Percentiles rank a stretch among this genome's conserved stretches.
Evolutionary conservation across 495 filamentous ascomycete species (phyloP).

Genomic region (Aspergillus carlsbadensis): DNA sequence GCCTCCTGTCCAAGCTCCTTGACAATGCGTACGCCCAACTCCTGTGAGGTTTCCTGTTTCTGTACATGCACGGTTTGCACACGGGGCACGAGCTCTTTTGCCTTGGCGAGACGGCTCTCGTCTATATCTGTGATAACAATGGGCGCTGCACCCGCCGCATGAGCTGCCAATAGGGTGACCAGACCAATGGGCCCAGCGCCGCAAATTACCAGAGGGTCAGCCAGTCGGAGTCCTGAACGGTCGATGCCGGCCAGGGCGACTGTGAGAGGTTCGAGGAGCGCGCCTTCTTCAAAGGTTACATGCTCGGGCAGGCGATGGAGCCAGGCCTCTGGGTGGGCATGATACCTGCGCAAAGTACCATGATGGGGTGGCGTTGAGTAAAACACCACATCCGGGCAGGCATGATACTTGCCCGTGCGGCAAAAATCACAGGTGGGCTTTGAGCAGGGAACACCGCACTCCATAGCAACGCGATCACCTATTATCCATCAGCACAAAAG

Average conservation of each 20-base stretch:
- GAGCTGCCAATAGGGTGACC: conserved; percentile 50
- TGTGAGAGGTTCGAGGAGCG: conserved; percentile 66
- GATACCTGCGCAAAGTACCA: conserved; percentile 52
- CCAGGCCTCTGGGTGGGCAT: conserved; percentile 56
- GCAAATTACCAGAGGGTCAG: conserved; percentile 58
- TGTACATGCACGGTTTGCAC: conserved; percentile 46
- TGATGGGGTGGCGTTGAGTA: conserved; percentile 52
- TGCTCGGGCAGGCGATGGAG: conserved; percentile 52
- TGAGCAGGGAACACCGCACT: conserved; percentile 66
- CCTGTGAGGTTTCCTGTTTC: conserved; percentile 30
- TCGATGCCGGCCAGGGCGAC: conserved; percentile 66
- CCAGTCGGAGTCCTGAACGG: conserved; percentile 46
- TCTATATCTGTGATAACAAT: conserved; percentile 61
- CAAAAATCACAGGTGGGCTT: conserved; percentile 54
- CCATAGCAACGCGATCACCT: conserved; percentile 68
- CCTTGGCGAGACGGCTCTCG: conserved; percentile 49
- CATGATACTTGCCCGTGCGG: conserved; percentile 63
- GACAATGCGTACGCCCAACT: conserved; percentile 33
- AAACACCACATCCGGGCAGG: conserved; percentile 67
- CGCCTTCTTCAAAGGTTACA: conserved; percentile 61
- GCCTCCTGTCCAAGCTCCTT: conserved; percentile 47
- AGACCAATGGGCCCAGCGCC: conserved; percentile 72
- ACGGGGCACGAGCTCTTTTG: conserved; percentile 50
- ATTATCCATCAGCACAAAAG: conserved; percentile 17
- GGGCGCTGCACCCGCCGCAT: conserved; percentile 57